Base-by-base conservation (phyloP, 192 early-diverging fungal genomes). In the Physocladia obscura region DNA sequence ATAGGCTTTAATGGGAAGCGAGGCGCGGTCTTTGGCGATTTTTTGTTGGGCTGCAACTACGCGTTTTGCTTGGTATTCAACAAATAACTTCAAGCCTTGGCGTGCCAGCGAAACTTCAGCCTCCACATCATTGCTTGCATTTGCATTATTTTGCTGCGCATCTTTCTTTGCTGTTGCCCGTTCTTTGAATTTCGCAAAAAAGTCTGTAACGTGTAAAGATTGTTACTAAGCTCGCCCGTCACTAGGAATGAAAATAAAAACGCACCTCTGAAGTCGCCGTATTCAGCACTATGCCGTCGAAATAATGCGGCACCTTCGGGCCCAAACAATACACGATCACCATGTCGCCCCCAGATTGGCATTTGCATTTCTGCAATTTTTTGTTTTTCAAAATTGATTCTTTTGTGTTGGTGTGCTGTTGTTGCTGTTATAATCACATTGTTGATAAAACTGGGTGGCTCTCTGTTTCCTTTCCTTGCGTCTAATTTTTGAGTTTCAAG, bases 1-100 rank as follows among this genome's bases (percentile, higher is more conserved):
- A 71, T 80, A 89, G 1, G 84, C 60, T 49, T 84, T 84, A 21
- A 90, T 88, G 3, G 90, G 90, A 2, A 92, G 75, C 19, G 77
- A 72, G 1, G 70, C 70, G 11, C 90, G 74, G 32, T 80, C 86
- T 63, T 82, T 81, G 27, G 76, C 74, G 13, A 88, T 81, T 68
- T 86, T 87, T 29, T 61, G 55, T 38, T 70, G 32, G 11, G 81
- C 21, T 3, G 32, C 29, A 4, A 55, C 49, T 17, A 27, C 35
- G 40, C 87, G 87, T 59, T 82, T 84, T 8, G 30, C 35, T 52
- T 76, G 69, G 61, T 76, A 89, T 29, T 88, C 82, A 3, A 69
- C 49, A 59, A 89, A 89, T 8, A 89, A 50, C 0, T 71, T 58
- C 27, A 89, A 52, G 1, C 81, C 79, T 36, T 64, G 39, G 8